Percentiles rank a stretch among this genome's conserved stretches.
Conservation (phyloP, 2,329 filamentous ascomycete genomes). For the Diplocarpon mali region DNA sequence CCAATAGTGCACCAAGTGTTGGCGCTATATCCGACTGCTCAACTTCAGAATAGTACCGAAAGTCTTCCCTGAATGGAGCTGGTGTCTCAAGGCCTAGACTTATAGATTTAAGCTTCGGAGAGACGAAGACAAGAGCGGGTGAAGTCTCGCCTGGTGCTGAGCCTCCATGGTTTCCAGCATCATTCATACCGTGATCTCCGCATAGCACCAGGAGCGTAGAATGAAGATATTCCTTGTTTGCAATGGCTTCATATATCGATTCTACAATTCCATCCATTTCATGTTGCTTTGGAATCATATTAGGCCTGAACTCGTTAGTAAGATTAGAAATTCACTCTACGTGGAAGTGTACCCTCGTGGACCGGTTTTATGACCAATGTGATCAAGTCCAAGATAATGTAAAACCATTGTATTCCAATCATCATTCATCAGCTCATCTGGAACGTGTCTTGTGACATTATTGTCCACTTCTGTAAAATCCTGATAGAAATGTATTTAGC, state of each 20-base stretch:
- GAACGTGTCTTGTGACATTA: slow-evolving; percentile 88
- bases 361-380: slow-evolving; percentile 94
- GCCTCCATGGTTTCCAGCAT: slow-evolving; percentile 91
- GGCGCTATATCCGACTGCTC: slow-evolving; percentile 92
- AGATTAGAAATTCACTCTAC: background rate
- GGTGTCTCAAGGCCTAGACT: slow-evolving; percentile 39
- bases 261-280: slow-evolving; percentile 86
- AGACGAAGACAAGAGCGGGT: slow-evolving; percentile 81
- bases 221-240: slow-evolving; percentile 55
- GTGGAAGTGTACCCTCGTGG: slow-evolving; percentile 52
- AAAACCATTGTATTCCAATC: slow-evolving; percentile 94
- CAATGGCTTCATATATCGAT: slow-evolving; percentile 66
- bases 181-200: slow-evolving; percentile 99
- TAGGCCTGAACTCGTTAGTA: slow-evolving; percentile 43
- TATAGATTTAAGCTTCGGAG: slow-evolving; percentile 62
- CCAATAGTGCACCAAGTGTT: slow-evolving; percentile 75
- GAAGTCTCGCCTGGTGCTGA: slow-evolving; percentile 92
- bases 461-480: slow-evolving; percentile 97
- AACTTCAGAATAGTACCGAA: slow-evolving; percentile 73
- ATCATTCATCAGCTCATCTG: slow-evolving; percentile 57
- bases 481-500: slow-evolving; percentile 35
- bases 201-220: slow-evolving; percentile 77
- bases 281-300: slow-evolving; percentile 85
- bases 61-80: slow-evolving; percentile 51
- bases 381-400: slow-evolving; percentile 91